These are phyloP conservation scores for Hypoxylon fuscum DNA, from an alignment of 495 filamentous ascomycete species.

Conservation along the genomic window DNA sequence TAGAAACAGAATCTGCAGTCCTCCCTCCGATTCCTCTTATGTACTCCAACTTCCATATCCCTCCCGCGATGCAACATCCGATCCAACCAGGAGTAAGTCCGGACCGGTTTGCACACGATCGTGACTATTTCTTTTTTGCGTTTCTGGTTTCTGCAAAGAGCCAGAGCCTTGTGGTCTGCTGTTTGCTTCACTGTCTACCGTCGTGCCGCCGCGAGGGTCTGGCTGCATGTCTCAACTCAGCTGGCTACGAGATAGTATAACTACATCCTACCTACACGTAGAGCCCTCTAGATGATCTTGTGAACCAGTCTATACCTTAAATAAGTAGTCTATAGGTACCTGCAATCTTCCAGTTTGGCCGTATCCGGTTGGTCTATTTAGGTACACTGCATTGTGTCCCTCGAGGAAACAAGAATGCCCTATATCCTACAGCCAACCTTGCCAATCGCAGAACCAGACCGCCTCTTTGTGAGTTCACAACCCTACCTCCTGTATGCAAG, in stretches of 20 bases:
- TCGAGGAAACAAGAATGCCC: background rate
- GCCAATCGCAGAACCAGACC: slow-evolving; percentile 18
- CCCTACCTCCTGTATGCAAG: slow-evolving; percentile 17
- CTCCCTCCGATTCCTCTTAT: slow-evolving; percentile 12
- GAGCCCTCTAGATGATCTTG: too few relatives aligned
- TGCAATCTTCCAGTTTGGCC: too few relatives aligned
- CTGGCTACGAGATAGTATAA: too few relatives aligned
- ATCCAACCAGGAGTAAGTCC: slow-evolving; percentile 31
- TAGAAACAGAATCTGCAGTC: background rate
- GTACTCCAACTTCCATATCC: slow-evolving; percentile 20
- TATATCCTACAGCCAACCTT: too few relatives aligned
- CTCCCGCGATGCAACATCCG: slow-evolving; percentile 39
- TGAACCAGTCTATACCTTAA: too few relatives aligned
- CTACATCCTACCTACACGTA: too few relatives aligned
- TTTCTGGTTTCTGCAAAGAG: too few relatives aligned
- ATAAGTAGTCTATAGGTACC: too few relatives aligned
- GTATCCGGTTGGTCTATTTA: background rate
- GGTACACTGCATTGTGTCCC: slow-evolving; percentile 8
- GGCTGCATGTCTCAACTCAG: too few relatives aligned
- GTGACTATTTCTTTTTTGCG: too few relatives aligned
- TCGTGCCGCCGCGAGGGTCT: too few relatives aligned
- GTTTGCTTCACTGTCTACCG: too few relatives aligned
- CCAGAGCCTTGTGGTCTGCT: background rate
- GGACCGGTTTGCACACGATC: slow-evolving; percentile 21
- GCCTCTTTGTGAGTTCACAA: slow-evolving; percentile 27